Evolutionary conservation across 108 stramenopile species (phyloP).

Genomic region (Schizochytrium sp.): DNA sequence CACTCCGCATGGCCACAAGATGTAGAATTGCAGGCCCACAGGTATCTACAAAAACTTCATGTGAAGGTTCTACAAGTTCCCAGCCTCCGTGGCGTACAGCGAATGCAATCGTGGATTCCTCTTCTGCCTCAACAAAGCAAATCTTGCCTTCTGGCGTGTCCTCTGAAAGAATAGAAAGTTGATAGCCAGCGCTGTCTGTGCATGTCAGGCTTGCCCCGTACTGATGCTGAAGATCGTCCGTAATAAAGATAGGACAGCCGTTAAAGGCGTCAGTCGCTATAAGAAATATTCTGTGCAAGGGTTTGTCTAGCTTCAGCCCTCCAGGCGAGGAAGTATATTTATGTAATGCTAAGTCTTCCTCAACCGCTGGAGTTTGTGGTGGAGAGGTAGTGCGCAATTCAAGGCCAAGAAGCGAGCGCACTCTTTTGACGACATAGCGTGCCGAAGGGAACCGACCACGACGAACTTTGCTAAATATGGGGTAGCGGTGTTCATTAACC

Average conservation of each 20-base stretch:
- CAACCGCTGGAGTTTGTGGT: not conserved
- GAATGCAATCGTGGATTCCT: not conserved
- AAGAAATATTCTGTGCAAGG: not conserved
- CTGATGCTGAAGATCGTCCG: not conserved
- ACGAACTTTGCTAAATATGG: slow-evolving; percentile 22
- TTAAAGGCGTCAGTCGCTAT: slow-evolving; percentile 17
- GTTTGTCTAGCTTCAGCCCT: not conserved
- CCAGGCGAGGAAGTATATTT: not conserved
- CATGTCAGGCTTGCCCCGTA: not conserved
- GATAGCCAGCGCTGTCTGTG: slow-evolving; percentile 24
- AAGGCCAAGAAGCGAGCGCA: slow-evolving; percentile 34
- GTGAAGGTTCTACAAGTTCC: not conserved
- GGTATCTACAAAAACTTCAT: not conserved
- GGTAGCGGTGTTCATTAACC: not conserved
- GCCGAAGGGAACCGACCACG: slow-evolving; percentile 46
- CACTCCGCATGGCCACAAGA: not conserved
- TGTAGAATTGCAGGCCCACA: not conserved
- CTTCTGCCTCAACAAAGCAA: slow-evolving; percentile 6
- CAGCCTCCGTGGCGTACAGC: not conserved
- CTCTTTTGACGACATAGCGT: not conserved
- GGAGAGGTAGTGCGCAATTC: not conserved
- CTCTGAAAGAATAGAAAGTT: not conserved
- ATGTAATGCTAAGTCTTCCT: not conserved
- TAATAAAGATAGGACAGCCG: not conserved
- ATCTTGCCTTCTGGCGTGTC: not conserved